Evolutionary conservation across 805 yeast species (phyloP), one percentile per base, ranked within the genome.

Genomic region (Candida anglica): DNA sequence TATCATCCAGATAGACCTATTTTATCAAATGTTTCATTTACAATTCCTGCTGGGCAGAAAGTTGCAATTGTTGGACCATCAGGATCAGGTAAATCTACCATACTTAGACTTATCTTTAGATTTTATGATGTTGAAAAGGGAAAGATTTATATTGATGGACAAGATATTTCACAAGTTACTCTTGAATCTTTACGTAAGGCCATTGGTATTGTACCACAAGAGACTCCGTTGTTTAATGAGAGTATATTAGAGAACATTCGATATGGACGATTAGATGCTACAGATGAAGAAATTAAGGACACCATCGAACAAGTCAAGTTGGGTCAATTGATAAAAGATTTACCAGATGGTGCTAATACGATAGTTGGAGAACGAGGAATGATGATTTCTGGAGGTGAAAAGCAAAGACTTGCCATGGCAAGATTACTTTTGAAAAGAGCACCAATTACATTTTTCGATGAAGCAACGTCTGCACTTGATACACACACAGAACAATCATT

Each of bases 311-410:
- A 77, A 47, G 95, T 95, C 3, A 80, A 84, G 47, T 67, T 91
- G 41, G 75, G 75, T 40, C 56, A 60, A 16, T 63, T 91, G 30
- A 70, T 91, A 11, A 46, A 56, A 5, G 85, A 80, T 28, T 60
- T 93, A 30, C 98, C 98, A 0, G 84, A 85, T 10, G 96, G 97
- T 1, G 66, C 75, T 26, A 67, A 82, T 19, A 93, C 98, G 0
- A 69, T 86, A 38, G 98, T 93, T 13, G 98, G 98, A 31, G 98
- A 93, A 58, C 69, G 94, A 52, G 98, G 98, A n/a, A 73, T 93
- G 73, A 93, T 93, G 98, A 89, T 93, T 30, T 87, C 96, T 17
- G 98, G 98, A n/a, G 98, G 98, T 40, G 98, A 93, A 56, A 89
- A 93, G 56, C 98, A 93, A 60, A 68, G 98, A 42, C 67, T 93